A percentile compares a stretch with the other conserved stretches of the same genome.
Conservation (phyloP, 2,329 filamentous ascomycete genomes). For the Graphiopsis chlorocephala region DNA sequence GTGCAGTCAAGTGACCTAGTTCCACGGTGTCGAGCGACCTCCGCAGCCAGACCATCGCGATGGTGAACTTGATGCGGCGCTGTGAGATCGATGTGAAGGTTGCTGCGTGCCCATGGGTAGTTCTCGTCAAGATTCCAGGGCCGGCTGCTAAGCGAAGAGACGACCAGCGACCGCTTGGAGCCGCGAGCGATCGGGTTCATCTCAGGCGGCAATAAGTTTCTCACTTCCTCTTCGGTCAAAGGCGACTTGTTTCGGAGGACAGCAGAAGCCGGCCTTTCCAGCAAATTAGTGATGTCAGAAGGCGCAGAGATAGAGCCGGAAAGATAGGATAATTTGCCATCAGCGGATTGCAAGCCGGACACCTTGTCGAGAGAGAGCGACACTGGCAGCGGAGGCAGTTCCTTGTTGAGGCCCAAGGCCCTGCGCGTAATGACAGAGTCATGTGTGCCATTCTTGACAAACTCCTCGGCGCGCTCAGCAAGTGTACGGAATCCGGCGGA, state of each 20-base stretch:
- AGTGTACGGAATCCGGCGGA: slow-evolving; percentile 38
- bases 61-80: slow-evolving; percentile 33
- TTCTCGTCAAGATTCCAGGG: slow-evolving; percentile 50
- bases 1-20: slow-evolving; percentile 30
- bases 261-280: slow-evolving; percentile 29
- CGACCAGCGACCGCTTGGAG: slow-evolving; percentile 32
- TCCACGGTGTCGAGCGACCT: slow-evolving; percentile 27
- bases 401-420: slow-evolving; percentile 31
- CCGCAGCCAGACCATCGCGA: slow-evolving; percentile 29
- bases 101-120: slow-evolving; percentile 44
- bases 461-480: slow-evolving; percentile 37
- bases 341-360: slow-evolving; percentile 21
- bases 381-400: slow-evolving; percentile 36
- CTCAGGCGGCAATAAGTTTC: slow-evolving; percentile 30
- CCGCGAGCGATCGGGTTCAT: slow-evolving; percentile 34
- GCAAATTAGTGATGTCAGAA: slow-evolving; percentile 26
- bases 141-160: slow-evolving; percentile 38
- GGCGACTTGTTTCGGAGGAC: slow-evolving; percentile 31
- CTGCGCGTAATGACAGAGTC: slow-evolving; percentile 30
- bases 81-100: slow-evolving; percentile 41
- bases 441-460: slow-evolving; percentile 37
- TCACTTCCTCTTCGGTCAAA: slow-evolving; percentile 32
- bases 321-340: slow-evolving; percentile 29
- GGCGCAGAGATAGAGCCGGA: slow-evolving; percentile 35
- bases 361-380: slow-evolving; percentile 30